These are phyloP conservation scores for Colletotrichum salicis DNA, from an alignment of 2,329 filamentous ascomycete species.

Conservation along the genomic window DNA sequence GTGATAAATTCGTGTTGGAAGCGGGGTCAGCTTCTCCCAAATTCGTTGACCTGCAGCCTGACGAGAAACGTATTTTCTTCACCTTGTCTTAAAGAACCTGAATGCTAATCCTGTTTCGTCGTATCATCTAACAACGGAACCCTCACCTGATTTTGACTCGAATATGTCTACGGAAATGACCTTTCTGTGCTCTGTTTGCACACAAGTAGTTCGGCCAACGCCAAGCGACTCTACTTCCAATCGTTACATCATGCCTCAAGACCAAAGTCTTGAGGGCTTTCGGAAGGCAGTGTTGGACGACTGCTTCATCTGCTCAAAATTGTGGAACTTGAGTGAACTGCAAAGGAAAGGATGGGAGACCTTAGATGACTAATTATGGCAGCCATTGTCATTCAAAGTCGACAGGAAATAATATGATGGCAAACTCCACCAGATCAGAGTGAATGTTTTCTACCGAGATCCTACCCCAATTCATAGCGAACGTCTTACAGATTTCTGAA, in stretches of 20 bases:
- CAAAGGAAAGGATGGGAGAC: not conserved
- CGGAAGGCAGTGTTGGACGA: not conserved
- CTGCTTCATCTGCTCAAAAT: not conserved
- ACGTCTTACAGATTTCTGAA: accelerated
- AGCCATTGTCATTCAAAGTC: not conserved
- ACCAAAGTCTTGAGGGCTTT: not conserved
- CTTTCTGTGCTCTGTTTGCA: not conserved
- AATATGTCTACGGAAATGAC: not conserved
- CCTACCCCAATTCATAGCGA: not conserved
- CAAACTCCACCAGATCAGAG: not conserved
- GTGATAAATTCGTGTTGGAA: not conserved
- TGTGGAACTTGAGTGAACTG: not conserved
- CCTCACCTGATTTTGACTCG: not conserved
- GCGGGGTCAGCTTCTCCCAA: not conserved
- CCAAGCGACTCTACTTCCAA: not conserved
- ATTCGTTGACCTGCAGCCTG: not conserved
- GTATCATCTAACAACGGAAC: not conserved
- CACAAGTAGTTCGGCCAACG: not conserved
- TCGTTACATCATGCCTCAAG: not conserved
- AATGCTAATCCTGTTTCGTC: no score
- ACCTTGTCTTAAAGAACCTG: not conserved
- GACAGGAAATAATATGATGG: not conserved
- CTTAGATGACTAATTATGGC: not conserved
- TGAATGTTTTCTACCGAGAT: accelerated
- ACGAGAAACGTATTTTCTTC: not conserved